Conservation (phyloP, 139 green algal genomes). For the Tetraselmis chui region DNA sequence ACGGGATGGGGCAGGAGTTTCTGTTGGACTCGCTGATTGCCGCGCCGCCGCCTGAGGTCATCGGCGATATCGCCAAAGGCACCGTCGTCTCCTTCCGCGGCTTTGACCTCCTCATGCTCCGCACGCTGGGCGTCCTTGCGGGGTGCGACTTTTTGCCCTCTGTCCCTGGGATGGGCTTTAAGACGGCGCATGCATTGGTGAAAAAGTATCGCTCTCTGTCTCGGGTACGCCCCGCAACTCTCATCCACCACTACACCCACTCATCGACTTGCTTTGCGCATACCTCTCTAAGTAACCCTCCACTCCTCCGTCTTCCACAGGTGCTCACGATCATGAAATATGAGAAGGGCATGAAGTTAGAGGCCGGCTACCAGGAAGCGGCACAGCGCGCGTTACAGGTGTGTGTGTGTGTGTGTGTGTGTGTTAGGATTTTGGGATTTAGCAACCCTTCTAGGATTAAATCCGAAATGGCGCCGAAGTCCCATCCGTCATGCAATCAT, state of each 20-base stretch:
- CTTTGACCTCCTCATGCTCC: conserved; percentile 31
- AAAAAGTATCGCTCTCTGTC: conserved; percentile 2
- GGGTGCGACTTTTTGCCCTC: conserved; percentile 24
- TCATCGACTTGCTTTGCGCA: background rate
- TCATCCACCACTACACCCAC: too few relatives aligned
- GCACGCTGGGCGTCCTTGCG: conserved; percentile 25
- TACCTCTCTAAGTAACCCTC: too few relatives aligned
- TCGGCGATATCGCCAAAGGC: background rate
- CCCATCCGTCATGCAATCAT: background rate
- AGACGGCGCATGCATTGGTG: conserved; percentile 5
- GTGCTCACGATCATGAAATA: background rate
- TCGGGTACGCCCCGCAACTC: background rate
- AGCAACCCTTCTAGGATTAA: too few relatives aligned
- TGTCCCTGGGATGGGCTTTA: conserved; percentile 7
- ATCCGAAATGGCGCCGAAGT: too few relatives aligned
- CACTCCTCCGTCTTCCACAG: background rate
- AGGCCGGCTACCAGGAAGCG: background rate
- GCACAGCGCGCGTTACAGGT: background rate
- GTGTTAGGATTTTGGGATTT: background rate
- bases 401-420: background rate
- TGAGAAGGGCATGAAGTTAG: background rate
- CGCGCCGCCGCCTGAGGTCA: background rate
- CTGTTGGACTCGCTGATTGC: conserved; percentile 16
- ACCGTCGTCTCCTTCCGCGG: conserved; percentile 1
- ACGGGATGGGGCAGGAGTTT: conserved; percentile 19